Conservation (phyloP, 108 stramenopile genomes). For the Skeletonema costatum region DNA sequence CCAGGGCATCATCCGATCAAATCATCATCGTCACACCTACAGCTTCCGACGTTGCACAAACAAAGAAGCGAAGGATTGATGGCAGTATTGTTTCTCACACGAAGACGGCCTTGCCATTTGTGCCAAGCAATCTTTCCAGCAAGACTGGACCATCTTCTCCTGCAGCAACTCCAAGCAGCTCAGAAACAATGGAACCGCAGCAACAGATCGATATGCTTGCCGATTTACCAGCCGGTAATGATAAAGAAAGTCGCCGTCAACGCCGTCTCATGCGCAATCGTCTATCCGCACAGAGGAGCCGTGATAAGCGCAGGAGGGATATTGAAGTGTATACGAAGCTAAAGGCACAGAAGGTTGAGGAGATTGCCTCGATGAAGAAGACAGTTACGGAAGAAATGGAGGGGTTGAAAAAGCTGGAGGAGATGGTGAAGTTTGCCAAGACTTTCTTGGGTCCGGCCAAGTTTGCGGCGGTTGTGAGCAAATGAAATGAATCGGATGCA, state of each 20-base stretch:
- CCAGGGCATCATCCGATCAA: not conserved
- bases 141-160: not conserved
- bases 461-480: not conserved
- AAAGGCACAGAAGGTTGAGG: not conserved
- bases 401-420: not conserved
- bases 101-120: not conserved
- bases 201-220: not conserved
- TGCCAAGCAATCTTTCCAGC: not conserved
- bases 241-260: not conserved
- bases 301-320: not conserved
- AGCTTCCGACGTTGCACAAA: not conserved
- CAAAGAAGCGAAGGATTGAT: not conserved
- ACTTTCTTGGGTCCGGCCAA: not conserved
- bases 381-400: not conserved
- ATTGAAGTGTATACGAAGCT: not conserved
- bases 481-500: not conserved
- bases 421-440: not conserved
- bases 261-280: slow-evolving; percentile 6
- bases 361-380: slow-evolving; percentile 1
- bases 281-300: slow-evolving; percentile 2
- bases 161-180: not conserved
- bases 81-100: not conserved
- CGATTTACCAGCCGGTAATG: not conserved
- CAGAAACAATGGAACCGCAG: not conserved
- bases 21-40: not conserved